These are phyloP conservation scores for Starmerella scarabaei DNA, from an alignment of 805 yeast genomes.

Conservation along the genomic window DNA sequence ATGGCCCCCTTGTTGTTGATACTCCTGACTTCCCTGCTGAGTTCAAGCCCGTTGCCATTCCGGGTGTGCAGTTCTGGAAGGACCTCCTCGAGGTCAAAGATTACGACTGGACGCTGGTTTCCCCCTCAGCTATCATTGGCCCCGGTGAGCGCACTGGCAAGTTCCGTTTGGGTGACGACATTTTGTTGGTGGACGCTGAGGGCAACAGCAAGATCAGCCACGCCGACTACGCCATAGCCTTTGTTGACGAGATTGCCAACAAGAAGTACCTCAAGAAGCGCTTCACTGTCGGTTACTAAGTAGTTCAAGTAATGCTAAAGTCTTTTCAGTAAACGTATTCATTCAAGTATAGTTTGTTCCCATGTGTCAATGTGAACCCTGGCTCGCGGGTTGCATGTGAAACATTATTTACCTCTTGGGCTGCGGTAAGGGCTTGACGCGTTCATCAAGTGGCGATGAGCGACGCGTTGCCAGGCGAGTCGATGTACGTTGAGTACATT, in stretches of 20 bases:
- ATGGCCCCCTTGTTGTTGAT: conserved; percentile 12
- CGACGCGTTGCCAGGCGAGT: neutral
- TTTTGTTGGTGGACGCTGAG: conserved; percentile 5
- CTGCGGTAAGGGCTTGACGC: no score
- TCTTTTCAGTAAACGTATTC: no score
- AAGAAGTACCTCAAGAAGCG: conserved; percentile 6
- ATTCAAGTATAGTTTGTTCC: no score
- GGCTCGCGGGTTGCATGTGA: no score
- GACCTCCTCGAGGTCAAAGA: conserved; percentile 4
- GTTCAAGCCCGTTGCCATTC: conserved; percentile 4
- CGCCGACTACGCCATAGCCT: conserved; percentile 12
- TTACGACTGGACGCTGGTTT: conserved; percentile 13
- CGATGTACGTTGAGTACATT: conserved; percentile 42
- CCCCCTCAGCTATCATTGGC: conserved; percentile 8
- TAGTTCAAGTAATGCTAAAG: neutral
- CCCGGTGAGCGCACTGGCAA: conserved; percentile 9
- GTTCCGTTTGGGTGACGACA: conserved; percentile 8
- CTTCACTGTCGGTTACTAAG: conserved; percentile 12
- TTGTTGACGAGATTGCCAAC: conserved; percentile 14
- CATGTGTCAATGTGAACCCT: no score
- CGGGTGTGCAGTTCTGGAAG: conserved; percentile 5
- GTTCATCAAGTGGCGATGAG: no score
- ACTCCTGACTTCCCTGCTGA: conserved; percentile 12
- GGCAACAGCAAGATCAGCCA: conserved; percentile 15
- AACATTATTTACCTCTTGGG: no score